Conservation (phyloP, 2,329 filamentous ascomycete species). For the Lojkania enalia region DNA sequence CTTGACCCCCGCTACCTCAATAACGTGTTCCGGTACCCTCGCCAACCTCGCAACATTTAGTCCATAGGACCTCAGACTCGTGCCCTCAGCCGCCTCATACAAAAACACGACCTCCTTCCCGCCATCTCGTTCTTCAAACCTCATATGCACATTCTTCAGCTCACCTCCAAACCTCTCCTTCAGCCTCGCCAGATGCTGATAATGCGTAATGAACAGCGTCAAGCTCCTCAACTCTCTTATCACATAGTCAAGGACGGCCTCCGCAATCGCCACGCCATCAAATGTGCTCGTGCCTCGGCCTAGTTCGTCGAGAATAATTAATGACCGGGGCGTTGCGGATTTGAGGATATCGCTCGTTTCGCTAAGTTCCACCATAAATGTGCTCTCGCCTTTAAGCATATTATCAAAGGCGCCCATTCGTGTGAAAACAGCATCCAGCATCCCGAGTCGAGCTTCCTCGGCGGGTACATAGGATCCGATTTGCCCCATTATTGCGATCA, state of each 20-base stretch:
- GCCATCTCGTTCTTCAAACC: slow-evolving; percentile 62
- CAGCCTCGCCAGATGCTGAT: slow-evolving; percentile 81
- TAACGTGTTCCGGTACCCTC: slow-evolving; percentile 72
- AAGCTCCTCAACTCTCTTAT: slow-evolving; percentile 74
- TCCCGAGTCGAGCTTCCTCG: slow-evolving; percentile 70
- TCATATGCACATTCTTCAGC: slow-evolving; percentile 91
- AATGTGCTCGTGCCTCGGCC: slow-evolving; percentile 93
- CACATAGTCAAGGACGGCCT: slow-evolving; percentile 85
- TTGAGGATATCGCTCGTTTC: slow-evolving; percentile 92
- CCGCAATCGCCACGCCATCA: slow-evolving; percentile 93
- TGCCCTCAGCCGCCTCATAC: slow-evolving; percentile 88
- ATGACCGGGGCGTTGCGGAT: slow-evolving; percentile 77
- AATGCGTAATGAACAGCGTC: slow-evolving; percentile 96
- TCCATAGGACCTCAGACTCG: slow-evolving; percentile 92
- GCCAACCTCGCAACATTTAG: slow-evolving; percentile 89
- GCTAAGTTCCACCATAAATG: slow-evolving; percentile 96
- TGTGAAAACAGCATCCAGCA: slow-evolving; percentile 90
- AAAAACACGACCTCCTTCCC: slow-evolving; percentile 86
- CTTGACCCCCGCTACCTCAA: slow-evolving; percentile 79
- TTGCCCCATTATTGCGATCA: slow-evolving; percentile 92
- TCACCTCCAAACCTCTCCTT: slow-evolving; percentile 68
- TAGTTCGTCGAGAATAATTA: slow-evolving; percentile 93
- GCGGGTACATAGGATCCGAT: slow-evolving; percentile 94
- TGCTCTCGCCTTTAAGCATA: slow-evolving; percentile 90
- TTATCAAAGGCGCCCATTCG: slow-evolving; percentile 97